Base-by-base conservation (phyloP, 2,329 filamentous ascomycete genomes). In the Ramularia collo-cygni region DNA sequence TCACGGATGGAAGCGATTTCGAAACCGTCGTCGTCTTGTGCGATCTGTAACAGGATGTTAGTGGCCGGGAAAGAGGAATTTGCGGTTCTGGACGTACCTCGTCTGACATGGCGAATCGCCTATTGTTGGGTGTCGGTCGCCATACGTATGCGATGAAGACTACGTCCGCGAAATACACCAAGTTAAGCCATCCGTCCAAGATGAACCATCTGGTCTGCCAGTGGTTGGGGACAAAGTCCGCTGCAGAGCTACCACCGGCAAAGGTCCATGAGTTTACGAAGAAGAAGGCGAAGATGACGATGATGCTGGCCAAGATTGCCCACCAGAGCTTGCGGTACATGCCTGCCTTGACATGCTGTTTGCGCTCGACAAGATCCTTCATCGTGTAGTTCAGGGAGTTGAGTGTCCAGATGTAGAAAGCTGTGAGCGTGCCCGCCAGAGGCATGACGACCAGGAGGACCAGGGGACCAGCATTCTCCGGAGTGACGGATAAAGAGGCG, bases 261-360 rank as follows among this genome's bases (percentile, higher is more conserved):
- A 98, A 95, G 1, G 85, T 87, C 65, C 95, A 88, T 53, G 85
- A 93, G 71, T 95, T 96, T 71, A 96, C 81, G 71, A 98, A 96
- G 73, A 98, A 95, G 70, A 98, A 98, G 42, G 75, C 88, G 55
- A 98, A 98, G 54, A 96, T 95, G 54, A 96, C 86, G 35, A 96
- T 69, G 60, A 98, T 94, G 61, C 85, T 94, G 48, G 78, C 72
- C 32, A 98, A 73, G 44, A 98, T 95, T 62, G 87, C 90, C 89
- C 89, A 98, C 89, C 93, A 98, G 10, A 98, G 78, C 64, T 93
- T 94, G 68, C 85, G 89, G 68, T 96, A 98, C 93, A 98, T 98
- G 65, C 77, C 66, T 34, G 89, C 87, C 63, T 98, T 98, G 55
- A 83, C 82, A 55, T 85, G 83, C 66, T 98, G 92, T 66, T 95